Conservation (phyloP, 2,329 filamentous ascomycete genomes). For the Verticillium klebahnii region DNA sequence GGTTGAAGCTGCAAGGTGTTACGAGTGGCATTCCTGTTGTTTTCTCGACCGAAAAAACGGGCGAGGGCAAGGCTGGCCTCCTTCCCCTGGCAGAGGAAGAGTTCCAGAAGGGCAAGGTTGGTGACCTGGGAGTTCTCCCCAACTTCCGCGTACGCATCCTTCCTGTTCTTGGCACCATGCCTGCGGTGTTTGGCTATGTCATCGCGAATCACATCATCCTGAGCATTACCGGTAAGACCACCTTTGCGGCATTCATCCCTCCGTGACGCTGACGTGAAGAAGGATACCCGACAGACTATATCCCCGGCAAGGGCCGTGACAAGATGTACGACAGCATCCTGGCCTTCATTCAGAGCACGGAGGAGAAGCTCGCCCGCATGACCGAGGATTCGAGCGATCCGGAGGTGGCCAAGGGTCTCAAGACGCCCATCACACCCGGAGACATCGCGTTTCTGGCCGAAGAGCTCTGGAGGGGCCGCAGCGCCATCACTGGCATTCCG, state of each 20-base stretch:
- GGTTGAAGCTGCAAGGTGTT: slow-evolving; percentile 73
- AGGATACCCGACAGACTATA: slow-evolving; percentile 82
- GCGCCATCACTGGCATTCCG: slow-evolving; percentile 74
- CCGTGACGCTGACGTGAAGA: slow-evolving; percentile 18
- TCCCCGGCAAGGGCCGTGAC: slow-evolving; percentile 74
- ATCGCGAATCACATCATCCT: slow-evolving; percentile 92
- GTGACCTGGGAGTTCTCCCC: slow-evolving; percentile 81
- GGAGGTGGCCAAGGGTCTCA: slow-evolving; percentile 63
- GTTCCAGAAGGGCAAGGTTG: slow-evolving; percentile 78
- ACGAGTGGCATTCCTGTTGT: slow-evolving; percentile 84
- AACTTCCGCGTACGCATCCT: slow-evolving; percentile 95
- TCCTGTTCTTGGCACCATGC: slow-evolving; percentile 94
- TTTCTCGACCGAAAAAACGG: slow-evolving; percentile 86
- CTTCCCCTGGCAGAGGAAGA: slow-evolving; percentile 85
- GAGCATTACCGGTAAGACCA: slow-evolving; percentile 50
- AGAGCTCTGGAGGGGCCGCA: slow-evolving; percentile 81
- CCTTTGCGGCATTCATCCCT: background rate
- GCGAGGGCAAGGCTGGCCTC: slow-evolving; percentile 85
- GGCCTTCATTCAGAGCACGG: slow-evolving; percentile 67
- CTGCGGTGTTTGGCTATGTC: slow-evolving; percentile 88
- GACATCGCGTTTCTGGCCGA: slow-evolving; percentile 88
- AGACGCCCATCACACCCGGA: slow-evolving; percentile 69
- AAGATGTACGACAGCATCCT: slow-evolving; percentile 90
- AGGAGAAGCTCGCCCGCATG: slow-evolving; percentile 39
- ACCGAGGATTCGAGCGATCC: slow-evolving; percentile 28